Evolutionary conservation across 805 yeast species (phyloP).

Genomic region (Torulaspora microellipsoides): DNA sequence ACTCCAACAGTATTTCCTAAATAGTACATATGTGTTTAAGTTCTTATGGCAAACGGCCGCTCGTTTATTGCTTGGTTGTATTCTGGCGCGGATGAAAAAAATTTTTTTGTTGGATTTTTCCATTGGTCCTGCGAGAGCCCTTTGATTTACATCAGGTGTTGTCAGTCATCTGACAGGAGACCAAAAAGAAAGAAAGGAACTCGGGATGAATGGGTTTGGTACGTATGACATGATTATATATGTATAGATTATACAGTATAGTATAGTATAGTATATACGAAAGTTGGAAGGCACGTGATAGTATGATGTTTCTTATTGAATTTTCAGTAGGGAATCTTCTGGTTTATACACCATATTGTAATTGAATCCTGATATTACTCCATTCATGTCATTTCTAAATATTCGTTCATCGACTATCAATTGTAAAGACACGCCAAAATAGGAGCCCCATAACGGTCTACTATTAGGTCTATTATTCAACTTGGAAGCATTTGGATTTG

Average conservation of each 20-base stretch:
- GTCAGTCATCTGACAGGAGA: too few relatives aligned
- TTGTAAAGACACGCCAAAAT: slow-evolving; percentile 62
- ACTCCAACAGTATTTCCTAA: too few relatives aligned
- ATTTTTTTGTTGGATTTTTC: slow-evolving; percentile 6
- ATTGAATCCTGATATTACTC: slow-evolving; percentile 51
- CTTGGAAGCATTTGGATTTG: neutral
- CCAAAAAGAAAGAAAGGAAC: too few relatives aligned
- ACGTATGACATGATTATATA: too few relatives aligned
- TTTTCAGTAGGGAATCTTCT: slow-evolving; percentile 40
- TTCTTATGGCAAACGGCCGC: too few relatives aligned
- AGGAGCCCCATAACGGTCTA: slow-evolving; percentile 62
- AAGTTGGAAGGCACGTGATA: too few relatives aligned
- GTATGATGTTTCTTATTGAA: slow-evolving; percentile 3
- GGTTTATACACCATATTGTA: slow-evolving; percentile 66
- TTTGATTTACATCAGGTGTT: too few relatives aligned
- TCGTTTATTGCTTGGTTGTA: too few relatives aligned
- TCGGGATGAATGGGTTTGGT: too few relatives aligned
- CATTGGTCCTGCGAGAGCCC: slow-evolving; percentile 3
- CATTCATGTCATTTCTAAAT: slow-evolving; percentile 33
- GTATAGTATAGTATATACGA: neutral
- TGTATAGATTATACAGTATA: neutral
- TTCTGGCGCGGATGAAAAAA: too few relatives aligned
- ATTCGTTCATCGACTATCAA: slow-evolving; percentile 52
- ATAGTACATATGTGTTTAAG: too few relatives aligned
- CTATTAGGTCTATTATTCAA: slow-evolving; percentile 16